Conservation (phyloP, 768 basidiomycete species). For the Boletus edulis region DNA sequence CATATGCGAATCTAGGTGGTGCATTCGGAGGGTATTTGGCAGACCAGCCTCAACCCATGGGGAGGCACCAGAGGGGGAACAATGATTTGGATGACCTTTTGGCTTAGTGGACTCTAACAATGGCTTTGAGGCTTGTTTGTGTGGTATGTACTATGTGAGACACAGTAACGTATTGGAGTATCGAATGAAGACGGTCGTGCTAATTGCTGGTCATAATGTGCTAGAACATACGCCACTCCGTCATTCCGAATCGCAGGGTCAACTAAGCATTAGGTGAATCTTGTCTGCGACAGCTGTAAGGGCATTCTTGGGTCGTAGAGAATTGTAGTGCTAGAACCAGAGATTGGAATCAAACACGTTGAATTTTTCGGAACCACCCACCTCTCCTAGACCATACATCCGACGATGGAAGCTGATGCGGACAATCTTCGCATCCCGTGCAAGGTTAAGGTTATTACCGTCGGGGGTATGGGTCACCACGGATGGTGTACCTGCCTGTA, state of each 20-base stretch:
- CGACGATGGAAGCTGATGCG: constrained; percentile 89
- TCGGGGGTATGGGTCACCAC: constrained; percentile 80
- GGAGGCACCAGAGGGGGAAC: constrained; percentile 36
- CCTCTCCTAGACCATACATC: constrained; percentile 97
- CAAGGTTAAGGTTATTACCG: constrained; percentile 29
- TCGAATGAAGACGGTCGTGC: not conserved
- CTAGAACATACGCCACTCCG: not conserved
- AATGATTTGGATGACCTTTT: constrained; percentile 67
- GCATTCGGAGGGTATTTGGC: constrained; percentile 73
- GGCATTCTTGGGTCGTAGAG: constrained; percentile 57
- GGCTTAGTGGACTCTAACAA: constrained; percentile 37
- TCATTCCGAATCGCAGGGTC: not conserved
- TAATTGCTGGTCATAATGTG: not conserved
- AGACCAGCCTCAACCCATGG: constrained; percentile 70
- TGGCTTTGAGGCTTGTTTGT: not conserved
- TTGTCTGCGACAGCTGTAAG: constrained; percentile 29
- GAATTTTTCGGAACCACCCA: constrained; percentile 35
- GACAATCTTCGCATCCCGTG: constrained; percentile 41
- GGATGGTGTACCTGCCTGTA: constrained; percentile 78
- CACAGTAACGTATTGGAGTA: too few relatives aligned
- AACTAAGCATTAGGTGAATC: constrained; percentile 30
- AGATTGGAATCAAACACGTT: constrained; percentile 3
- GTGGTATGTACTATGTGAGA: constrained; percentile 9
- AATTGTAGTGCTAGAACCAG: constrained; percentile 77
- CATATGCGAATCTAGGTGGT: constrained; percentile 79